Evolutionary conservation across 2,329 filamentous ascomycete species (phyloP).

Genomic region (Rosellinia necatrix): DNA sequence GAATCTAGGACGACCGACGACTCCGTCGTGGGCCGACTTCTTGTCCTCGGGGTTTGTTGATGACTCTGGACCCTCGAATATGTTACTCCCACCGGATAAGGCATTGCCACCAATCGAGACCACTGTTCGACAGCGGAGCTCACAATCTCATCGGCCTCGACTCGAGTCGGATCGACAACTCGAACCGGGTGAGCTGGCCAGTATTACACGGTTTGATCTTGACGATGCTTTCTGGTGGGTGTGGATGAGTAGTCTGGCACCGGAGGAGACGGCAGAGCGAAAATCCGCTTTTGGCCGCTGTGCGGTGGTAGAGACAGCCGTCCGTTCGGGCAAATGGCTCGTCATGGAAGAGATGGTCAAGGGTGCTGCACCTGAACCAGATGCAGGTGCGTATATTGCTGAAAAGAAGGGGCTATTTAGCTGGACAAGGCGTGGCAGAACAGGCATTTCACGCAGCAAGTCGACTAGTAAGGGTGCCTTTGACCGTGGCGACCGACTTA

Average conservation of each 20-base stretch:
- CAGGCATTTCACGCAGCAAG: conserved; percentile 66
- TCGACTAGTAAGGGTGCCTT: conserved; percentile 67
- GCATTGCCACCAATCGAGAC: conserved; percentile 82
- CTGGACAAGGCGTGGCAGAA: conserved; percentile 73
- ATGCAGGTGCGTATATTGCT: conserved; percentile 85
- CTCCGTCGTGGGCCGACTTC: conserved; percentile 98
- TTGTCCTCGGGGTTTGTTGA: conserved; percentile 91
- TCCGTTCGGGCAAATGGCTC: conserved; percentile 82
- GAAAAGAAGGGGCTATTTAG: conserved; percentile 96
- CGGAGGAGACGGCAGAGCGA: conserved; percentile 81
- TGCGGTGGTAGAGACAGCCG: conserved; percentile 86
- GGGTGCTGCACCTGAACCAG: conserved; percentile 83
- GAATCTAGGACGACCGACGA: conserved; percentile 80
- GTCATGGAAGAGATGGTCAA: conserved; percentile 97
- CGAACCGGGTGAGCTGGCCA: conserved; percentile 92
- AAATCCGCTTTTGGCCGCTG: conserved; percentile 95
- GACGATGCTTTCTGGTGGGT: conserved; percentile 99
- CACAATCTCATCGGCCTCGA: conserved; percentile 78
- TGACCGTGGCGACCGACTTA: conserved; percentile 49
- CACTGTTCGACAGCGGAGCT: conserved; percentile 75
- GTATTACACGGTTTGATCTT: conserved; percentile 81
- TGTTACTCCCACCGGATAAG: conserved; percentile 90
- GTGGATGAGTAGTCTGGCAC: conserved; percentile 95
- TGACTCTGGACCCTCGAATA: conserved; percentile 65
- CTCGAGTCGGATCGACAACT: conserved; percentile 71